Evolutionary conservation across 1,139 yeast genomes (phyloP).

Genomic region (Geotrichum bryndzae): DNA sequence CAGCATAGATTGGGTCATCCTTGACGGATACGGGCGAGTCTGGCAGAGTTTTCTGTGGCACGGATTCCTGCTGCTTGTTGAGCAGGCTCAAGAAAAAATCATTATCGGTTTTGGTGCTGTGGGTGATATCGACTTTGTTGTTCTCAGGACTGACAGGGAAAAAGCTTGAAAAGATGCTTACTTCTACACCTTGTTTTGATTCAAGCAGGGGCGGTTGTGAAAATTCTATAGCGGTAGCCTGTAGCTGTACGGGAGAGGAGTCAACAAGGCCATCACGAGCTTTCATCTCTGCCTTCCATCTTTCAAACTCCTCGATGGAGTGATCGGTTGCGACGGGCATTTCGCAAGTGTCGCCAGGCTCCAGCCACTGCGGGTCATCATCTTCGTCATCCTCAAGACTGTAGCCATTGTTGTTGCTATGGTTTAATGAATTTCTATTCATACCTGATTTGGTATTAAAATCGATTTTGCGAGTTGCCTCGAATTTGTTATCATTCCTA

Average conservation of each 20-base stretch:
- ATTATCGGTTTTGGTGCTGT: neutral
- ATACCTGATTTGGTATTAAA: neutral
- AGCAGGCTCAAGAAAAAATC: conserved; percentile 4
- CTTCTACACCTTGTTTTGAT: neutral
- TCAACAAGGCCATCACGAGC: conserved; percentile 23
- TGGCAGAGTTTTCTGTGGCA: neutral
- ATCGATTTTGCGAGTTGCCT: neutral
- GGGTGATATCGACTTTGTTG: neutral
- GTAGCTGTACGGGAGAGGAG: neutral
- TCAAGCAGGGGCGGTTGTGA: conserved; percentile 6
- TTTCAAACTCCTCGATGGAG: conserved; percentile 30
- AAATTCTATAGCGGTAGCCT: conserved; percentile 10
- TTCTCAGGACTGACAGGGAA: neutral
- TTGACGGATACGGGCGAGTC: neutral
- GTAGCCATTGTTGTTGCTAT: neutral
- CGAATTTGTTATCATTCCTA: neutral
- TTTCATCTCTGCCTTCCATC: conserved; percentile 31
- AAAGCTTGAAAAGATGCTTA: neutral
- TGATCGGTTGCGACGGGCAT: conserved; percentile 16
- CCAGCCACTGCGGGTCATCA: conserved; percentile 20
- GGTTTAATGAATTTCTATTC: neutral
- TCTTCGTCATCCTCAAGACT: conserved; percentile 1
- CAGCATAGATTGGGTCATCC: neutral
- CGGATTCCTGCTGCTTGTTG: neutral
- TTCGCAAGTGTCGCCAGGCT: conserved; percentile 15